These are phyloP conservation scores for Fusarium marasasianum DNA, from an alignment of 2,329 filamentous ascomycete species.

Conservation along the genomic window DNA sequence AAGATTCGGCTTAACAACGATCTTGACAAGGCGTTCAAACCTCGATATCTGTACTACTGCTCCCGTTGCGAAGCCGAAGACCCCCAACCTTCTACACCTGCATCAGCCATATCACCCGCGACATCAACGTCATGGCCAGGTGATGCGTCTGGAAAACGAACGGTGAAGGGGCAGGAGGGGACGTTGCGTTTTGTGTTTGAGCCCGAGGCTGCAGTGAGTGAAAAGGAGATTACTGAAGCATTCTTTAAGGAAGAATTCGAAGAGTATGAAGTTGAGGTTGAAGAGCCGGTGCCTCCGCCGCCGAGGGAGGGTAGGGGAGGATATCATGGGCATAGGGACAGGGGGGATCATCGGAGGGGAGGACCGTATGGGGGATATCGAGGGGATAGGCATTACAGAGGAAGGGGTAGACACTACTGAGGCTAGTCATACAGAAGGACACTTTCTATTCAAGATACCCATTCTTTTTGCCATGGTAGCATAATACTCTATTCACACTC, in stretches of 20 bases:
- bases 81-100: constrained; percentile 45
- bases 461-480: background rate
- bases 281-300: constrained; percentile 62
- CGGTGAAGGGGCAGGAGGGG: constrained; percentile 65
- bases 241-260: constrained; percentile 81
- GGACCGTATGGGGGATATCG: constrained; percentile 49
- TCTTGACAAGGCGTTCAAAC: constrained; percentile 69
- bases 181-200: constrained; percentile 93
- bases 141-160: constrained; percentile 40
- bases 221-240: constrained; percentile 72
- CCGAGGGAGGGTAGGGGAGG: constrained; percentile 40
- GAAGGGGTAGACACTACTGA: constrained; percentile 47
- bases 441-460: constrained; percentile 26
- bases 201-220: constrained; percentile 75
- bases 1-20: constrained; percentile 89
- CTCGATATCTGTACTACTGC: constrained; percentile 72
- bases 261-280: constrained; percentile 80
- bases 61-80: constrained; percentile 58
- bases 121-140: constrained; percentile 52
- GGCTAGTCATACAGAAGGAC: background rate
- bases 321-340: constrained; percentile 46
- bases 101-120: constrained; percentile 50
- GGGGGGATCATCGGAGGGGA: constrained; percentile 47
- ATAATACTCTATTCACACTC: background rate
- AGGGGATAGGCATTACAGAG: constrained; percentile 48